phyloP scores from a whole-genome alignment of 805 yeast genomes.

The Saturnispora silvae region DNA sequence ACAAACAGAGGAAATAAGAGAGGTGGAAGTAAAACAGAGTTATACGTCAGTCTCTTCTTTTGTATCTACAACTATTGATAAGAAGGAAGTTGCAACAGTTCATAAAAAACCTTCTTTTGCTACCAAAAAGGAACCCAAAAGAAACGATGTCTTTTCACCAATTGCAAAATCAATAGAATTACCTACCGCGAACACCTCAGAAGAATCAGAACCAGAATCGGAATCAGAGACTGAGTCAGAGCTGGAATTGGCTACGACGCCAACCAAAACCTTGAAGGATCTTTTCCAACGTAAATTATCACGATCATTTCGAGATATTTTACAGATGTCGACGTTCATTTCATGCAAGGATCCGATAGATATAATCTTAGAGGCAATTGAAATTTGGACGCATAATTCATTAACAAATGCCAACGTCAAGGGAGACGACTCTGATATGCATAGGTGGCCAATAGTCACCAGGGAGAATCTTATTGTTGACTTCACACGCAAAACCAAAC shows the following conservation, averaged over 20 bases:
- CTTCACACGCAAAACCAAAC: slow-evolving; percentile 18
- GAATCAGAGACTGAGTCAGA: background rate
- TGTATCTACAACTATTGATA: no score
- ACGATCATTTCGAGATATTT: slow-evolving; percentile 7
- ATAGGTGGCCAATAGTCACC: slow-evolving; percentile 17
- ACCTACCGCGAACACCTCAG: background rate
- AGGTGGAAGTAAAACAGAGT: background rate
- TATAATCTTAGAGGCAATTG: slow-evolving; percentile 23
- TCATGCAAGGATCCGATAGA: slow-evolving; percentile 21
- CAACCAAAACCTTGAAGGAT: background rate
- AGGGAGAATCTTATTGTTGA: slow-evolving; percentile 22
- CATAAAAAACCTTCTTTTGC: background rate
- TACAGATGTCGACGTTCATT: slow-evolving; percentile 13
- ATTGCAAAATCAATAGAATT: no score
- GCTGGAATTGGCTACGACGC: background rate
- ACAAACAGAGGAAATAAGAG: background rate
- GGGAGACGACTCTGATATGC: slow-evolving; percentile 8
- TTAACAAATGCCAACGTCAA: slow-evolving; percentile 10
- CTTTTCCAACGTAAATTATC: slow-evolving; percentile 9
- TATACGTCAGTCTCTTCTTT: no score
- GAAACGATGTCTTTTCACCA: no score
- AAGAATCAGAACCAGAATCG: background rate
- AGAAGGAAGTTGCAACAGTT: background rate
- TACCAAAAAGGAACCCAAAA: no score
- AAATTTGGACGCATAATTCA: slow-evolving; percentile 18